Evolutionary conservation across 495 filamentous ascomycete genomes (phyloP).

Genomic region (Rostrohypoxylon terebratum): DNA sequence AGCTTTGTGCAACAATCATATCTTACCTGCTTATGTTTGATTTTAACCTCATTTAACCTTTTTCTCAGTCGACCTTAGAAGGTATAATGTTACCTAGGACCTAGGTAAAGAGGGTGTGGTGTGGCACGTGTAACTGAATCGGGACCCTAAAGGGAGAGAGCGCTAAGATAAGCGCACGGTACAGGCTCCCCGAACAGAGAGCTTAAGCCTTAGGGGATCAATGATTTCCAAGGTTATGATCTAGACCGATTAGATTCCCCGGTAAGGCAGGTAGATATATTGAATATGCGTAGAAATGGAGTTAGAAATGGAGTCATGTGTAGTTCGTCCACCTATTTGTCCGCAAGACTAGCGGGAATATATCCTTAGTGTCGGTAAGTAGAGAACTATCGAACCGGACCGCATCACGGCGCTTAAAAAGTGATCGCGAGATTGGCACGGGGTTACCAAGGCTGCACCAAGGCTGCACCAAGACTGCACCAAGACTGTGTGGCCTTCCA

Average conservation of each 20-base stretch:
- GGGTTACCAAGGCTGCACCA: neutral
- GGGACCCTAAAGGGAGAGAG: neutral
- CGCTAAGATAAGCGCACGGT: conserved; percentile 21
- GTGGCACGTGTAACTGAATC: conserved; percentile 26
- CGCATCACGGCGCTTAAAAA: conserved; percentile 25
- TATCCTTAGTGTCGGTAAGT: conserved; percentile 19
- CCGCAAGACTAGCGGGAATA: conserved; percentile 24
- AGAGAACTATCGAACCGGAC: conserved; percentile 9
- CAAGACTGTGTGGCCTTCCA: neutral
- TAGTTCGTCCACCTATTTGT: conserved; percentile 18
- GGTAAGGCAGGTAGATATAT: conserved; percentile 29
- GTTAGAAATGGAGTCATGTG: conserved; percentile 26
- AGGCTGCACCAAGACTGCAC: too few relatives aligned
- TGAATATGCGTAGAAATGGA: conserved; percentile 6
- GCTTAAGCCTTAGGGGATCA: neutral
- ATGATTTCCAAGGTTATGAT: conserved; percentile 1
- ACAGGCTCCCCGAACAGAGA: conserved; percentile 8
- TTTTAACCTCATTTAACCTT: neutral
- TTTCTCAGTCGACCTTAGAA: neutral
- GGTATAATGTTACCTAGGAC: too few relatives aligned
- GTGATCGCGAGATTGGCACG: conserved; percentile 11
- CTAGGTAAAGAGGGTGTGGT: conserved; percentile 14
- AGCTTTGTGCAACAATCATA: neutral
- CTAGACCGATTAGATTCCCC: conserved; percentile 3
- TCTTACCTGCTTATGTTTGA: too few relatives aligned